These are phyloP conservation scores for Biscutella auriculata DNA, from an alignment of 441 rosid genomes.

Conservation along the genomic window DNA sequence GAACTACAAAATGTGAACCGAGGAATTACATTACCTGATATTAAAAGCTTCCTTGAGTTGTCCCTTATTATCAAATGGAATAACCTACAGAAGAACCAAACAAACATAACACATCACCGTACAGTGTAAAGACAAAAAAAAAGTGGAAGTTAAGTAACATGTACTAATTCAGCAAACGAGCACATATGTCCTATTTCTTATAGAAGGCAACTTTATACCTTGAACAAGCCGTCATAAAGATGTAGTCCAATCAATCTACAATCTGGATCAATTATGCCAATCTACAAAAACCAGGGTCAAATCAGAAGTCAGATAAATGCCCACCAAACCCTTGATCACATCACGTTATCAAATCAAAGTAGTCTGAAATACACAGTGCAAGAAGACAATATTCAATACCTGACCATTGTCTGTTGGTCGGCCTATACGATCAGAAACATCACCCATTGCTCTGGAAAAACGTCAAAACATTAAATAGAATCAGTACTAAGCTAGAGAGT, in stretches of 20 bases:
- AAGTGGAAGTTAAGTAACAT: neutral
- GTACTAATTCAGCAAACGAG: neutral
- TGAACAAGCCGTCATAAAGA: constrained; percentile 90
- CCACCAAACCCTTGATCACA: neutral
- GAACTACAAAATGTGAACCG: neutral
- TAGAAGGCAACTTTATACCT: constrained; percentile 33
- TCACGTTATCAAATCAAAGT: neutral
- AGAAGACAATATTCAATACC: constrained; percentile 31
- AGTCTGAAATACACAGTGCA: neutral
- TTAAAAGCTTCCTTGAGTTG: constrained; percentile 96
- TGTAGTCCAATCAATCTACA: constrained; percentile 95
- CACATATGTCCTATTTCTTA: neutral
- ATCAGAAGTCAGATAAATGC: neutral
- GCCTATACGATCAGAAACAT: constrained; percentile 92
- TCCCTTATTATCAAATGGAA: constrained; percentile 96
- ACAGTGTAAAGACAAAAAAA: neutral
- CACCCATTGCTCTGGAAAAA: constrained; percentile 84
- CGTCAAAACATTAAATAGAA: neutral
- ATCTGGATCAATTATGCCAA: constrained; percentile 93
- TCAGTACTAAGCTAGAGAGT: neutral
- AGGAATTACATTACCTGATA: constrained; percentile 50
- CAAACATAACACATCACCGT: constrained; percentile 7
- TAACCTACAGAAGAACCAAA: constrained; percentile 43
- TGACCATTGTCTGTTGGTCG: constrained; percentile 95
- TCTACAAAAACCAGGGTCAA: constrained; percentile 25